These are phyloP conservation scores for Serendipita indica DNA, from an alignment of 768 basidiomycete species.

Conservation along the genomic window DNA sequence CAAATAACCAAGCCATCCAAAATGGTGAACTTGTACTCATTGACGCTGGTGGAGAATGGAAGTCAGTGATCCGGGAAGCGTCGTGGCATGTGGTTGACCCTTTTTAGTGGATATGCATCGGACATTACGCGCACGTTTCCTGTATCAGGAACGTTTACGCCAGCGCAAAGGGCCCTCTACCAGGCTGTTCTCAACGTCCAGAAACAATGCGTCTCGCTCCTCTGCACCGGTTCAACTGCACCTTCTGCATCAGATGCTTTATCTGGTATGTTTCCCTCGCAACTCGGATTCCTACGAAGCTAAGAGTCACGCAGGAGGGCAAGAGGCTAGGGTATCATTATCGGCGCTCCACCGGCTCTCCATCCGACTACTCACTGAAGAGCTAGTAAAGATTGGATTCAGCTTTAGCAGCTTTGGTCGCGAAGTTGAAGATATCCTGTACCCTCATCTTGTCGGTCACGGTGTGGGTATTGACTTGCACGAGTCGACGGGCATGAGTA, in stretches of 20 bases:
- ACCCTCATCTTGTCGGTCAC: conserved; percentile 88
- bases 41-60: conserved; percentile 87
- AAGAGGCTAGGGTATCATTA: conserved; percentile 40
- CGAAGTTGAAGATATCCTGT: conserved; percentile 55
- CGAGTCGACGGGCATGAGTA: conserved; percentile 41
- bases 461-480: conserved; percentile 91
- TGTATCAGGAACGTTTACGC: conserved; percentile 61
- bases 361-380: conserved; percentile 46
- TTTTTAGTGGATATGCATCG: conserved; percentile 69
- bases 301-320: conserved; percentile 12
- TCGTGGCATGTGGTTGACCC: not conserved
- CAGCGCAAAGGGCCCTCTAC: conserved; percentile 76
- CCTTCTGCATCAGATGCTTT: not conserved
- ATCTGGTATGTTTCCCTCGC: not conserved
- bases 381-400: conserved; percentile 69
- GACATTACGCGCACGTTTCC: conserved; percentile 94
- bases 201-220: conserved; percentile 39
- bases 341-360: conserved; percentile 67
- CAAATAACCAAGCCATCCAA: conserved; percentile 66
- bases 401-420: conserved; percentile 34
- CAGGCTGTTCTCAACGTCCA: conserved; percentile 57
- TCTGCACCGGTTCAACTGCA: conserved; percentile 35
- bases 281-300: not conserved
- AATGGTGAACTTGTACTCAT: conserved; percentile 67
- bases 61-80: conserved; percentile 36